Evolutionary conservation across 1,284 basidiomycete genomes (phyloP), one percentile per base, ranked within the genome.

Genomic region (Marasmius sp.): DNA sequence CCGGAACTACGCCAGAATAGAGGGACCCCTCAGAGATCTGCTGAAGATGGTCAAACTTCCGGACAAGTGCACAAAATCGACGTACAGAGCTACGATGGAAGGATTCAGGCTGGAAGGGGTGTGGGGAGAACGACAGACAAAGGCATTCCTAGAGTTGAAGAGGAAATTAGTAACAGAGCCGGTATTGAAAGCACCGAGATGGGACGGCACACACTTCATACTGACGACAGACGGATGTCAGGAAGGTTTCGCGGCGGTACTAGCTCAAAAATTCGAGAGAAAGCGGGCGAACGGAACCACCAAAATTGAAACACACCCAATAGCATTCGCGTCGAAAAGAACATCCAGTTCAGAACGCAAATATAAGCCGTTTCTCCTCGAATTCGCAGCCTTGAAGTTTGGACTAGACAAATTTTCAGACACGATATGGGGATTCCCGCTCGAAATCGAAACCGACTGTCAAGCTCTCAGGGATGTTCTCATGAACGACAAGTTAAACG

Each of bases 401-500:
- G 58, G 43, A 14, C 63, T 67, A 0, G 68, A 69, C 57, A 66
- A 68, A 41, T 69, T 69, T 48, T 51, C 61, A 5, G 65, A 68
- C 43, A 66, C 63, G 7, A 58, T 68, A 8, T 68, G 59, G 50
- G 65, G 67, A 2, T 67, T 58, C 50, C 68, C 66, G 6, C 58
- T 69, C 1, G 66, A 69, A 54, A 50, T 69, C 9, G n/a, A n/a
- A n/a, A n/a, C n/a, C n/a, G n/a, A n/a, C n/a, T n/a, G n/a, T n/a
- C n/a, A n/a, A n/a, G n/a, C 69, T 1, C 49, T 71, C 7, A 45
- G 66, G 27, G 70, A 70, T 50, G 57, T 58, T 18, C 33, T 66
- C 14, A 14, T 50, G n/a, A 59, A 50, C 14, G 61, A 61, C 37
- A 68, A 65, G 41, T 37, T 67, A 43, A 64, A 59, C 49, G 20